Evolutionary conservation across 2,329 filamentous ascomycete species (phyloP).

Genomic region (Phaeosphaeria sp.): DNA sequence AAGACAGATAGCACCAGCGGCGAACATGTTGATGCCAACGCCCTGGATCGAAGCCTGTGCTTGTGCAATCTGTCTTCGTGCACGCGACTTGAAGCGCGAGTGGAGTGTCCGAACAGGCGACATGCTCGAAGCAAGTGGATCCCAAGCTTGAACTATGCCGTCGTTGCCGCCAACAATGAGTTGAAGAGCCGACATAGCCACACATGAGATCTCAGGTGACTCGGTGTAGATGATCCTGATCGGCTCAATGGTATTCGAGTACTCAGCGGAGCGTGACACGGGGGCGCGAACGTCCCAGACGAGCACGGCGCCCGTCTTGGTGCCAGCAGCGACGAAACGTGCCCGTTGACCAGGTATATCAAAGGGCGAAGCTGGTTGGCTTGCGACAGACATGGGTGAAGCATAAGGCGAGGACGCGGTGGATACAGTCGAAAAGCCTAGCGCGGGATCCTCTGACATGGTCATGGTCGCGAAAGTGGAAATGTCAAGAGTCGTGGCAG

Average conservation of each 20-base stretch:
- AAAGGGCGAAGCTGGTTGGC: constrained; percentile 50
- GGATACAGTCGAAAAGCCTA: constrained; percentile 63
- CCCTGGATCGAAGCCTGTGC: constrained; percentile 71
- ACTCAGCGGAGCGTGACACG: constrained; percentile 60
- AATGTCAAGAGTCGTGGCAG: constrained; percentile 73
- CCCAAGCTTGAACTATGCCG: constrained; percentile 95
- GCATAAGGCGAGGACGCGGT: constrained; percentile 61
- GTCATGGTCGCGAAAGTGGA: constrained; percentile 77
- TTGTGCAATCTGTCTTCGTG: constrained; percentile 76
- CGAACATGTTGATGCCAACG: constrained; percentile 77
- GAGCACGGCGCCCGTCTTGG: constrained; percentile 75
- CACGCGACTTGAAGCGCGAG: constrained; percentile 80
- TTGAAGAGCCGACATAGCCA: constrained; percentile 85
- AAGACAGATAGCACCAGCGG: constrained; percentile 82
- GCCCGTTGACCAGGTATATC: constrained; percentile 87
- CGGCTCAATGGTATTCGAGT: constrained; percentile 69
- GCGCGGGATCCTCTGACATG: constrained; percentile 77
- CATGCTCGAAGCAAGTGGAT: constrained; percentile 81
- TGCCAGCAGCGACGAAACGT: constrained; percentile 82
- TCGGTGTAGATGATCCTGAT: constrained; percentile 87
- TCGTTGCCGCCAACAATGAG: constrained; percentile 93
- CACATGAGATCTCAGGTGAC: constrained; percentile 82
- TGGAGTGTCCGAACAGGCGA: constrained; percentile 87
- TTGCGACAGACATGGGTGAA: constrained; percentile 60
- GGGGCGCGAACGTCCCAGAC: constrained; percentile 84